Evolutionary conservation across 2,329 filamentous ascomycete species (phyloP).

Genomic region (Sordariomycetes sp.): DNA sequence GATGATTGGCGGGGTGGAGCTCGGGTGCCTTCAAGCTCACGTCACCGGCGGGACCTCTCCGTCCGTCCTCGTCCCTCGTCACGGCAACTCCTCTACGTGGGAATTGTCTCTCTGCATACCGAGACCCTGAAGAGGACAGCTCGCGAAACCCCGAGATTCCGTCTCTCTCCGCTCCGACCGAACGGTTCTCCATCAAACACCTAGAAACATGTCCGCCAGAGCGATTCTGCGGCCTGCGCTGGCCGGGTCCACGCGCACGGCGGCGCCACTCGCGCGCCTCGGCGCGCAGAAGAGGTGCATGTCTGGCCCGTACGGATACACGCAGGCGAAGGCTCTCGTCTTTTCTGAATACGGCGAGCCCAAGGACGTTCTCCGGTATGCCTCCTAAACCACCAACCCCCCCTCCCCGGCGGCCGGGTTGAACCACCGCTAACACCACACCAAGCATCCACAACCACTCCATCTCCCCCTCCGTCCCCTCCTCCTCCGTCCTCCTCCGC

Average conservation of each 20-base stretch:
- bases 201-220: not conserved
- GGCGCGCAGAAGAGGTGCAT: conserved; percentile 26
- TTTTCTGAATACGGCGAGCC: conserved; percentile 67
- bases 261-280: not conserved
- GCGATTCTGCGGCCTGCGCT: not conserved
- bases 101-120: not conserved
- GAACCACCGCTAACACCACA: not conserved
- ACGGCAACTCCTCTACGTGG: not conserved
- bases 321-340: conserved; percentile 70
- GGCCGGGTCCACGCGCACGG: not conserved
- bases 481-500: conserved; percentile 57
- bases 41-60: not conserved
- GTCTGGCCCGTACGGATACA: conserved; percentile 63
- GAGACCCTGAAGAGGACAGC: not conserved
- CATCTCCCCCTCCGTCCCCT: conserved; percentile 60
- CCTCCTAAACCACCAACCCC: not conserved
- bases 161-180: not conserved
- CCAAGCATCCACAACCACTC: conserved; percentile 60
- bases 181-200: not conserved
- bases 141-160: not conserved
- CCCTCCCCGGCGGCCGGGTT: not conserved
- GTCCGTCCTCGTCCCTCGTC: not conserved
- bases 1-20: not conserved
- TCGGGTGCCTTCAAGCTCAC: not conserved
- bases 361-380: conserved; percentile 50